Conservation (phyloP, 2,329 filamentous ascomycete genomes). For the Purpureocillium takamizusanense region DNA sequence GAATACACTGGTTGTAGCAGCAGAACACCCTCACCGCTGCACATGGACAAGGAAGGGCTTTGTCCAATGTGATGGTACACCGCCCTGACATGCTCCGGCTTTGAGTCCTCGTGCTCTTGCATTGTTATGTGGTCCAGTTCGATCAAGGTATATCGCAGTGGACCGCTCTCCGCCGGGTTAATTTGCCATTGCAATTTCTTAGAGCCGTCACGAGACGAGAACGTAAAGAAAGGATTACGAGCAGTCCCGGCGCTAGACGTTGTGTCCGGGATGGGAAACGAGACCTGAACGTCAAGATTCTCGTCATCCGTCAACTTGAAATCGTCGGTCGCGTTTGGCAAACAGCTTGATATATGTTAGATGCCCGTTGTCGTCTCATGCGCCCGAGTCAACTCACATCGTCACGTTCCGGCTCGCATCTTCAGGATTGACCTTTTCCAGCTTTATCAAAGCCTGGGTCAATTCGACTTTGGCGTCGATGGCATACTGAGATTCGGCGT, state of each 20-base stretch:
- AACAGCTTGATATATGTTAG: not conserved
- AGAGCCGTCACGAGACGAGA: not conserved
- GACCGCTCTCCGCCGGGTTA: not conserved
- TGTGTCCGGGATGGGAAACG: not conserved
- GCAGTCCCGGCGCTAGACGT: not conserved
- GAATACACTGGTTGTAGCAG: not conserved
- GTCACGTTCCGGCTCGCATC: not conserved
- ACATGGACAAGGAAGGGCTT: not conserved
- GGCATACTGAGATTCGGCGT: not conserved
- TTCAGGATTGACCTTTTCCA: not conserved
- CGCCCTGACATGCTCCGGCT: not conserved
- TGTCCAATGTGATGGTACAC: conserved; percentile 1
- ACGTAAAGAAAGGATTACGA: not conserved
- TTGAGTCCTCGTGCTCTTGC: not conserved
- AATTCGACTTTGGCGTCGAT: not conserved
- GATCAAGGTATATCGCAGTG: not conserved
- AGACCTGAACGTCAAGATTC: not conserved
- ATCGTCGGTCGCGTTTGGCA: not conserved
- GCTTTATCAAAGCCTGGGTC: not conserved
- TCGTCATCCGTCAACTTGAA: not conserved
- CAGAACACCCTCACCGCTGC: not conserved
- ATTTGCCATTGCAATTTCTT: conserved; percentile 2
- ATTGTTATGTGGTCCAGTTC: not conserved
- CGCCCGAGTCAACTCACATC: not conserved
- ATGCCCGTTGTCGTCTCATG: not conserved